A percentile compares a stretch with the other conserved stretches of the same genome.
These are phyloP conservation scores for Aspergillus viridinutans DNA, from an alignment of 2,329 filamentous ascomycete genomes.

Conservation along the genomic window DNA sequence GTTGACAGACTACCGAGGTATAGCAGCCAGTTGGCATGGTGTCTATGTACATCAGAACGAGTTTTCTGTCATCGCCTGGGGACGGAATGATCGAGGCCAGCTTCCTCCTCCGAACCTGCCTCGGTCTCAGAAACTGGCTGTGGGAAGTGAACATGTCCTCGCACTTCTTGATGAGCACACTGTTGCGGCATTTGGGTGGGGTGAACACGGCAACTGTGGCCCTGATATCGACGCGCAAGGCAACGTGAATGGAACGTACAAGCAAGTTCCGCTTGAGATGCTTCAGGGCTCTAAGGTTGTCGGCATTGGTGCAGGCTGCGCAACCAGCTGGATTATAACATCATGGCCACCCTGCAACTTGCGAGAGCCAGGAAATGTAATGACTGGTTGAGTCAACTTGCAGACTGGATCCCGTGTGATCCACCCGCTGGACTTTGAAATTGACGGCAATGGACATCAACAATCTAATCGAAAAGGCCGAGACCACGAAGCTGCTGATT, in stretches of 20 bases:
- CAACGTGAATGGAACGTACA: constrained; percentile 67
- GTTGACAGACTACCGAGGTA: constrained; percentile 55
- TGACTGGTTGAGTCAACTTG: neutral
- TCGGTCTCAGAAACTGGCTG: constrained; percentile 59
- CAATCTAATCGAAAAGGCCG: constrained; percentile 42
- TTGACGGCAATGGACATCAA: neutral
- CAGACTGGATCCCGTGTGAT: neutral
- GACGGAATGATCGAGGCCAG: constrained; percentile 80
- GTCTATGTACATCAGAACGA: constrained; percentile 65
- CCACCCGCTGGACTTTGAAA: neutral
- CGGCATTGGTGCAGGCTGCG: constrained; percentile 76
- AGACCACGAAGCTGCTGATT: constrained; percentile 29
- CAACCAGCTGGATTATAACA: constrained; percentile 71
- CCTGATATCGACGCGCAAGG: constrained; percentile 56
- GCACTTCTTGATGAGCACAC: constrained; percentile 62
- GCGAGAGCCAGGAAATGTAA: neutral
- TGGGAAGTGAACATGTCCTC: constrained; percentile 87
- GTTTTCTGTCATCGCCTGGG: constrained; percentile 67
- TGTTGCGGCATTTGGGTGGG: constrained; percentile 90
- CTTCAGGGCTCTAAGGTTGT: constrained; percentile 51
- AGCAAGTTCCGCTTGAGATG: constrained; percentile 59
- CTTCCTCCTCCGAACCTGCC: constrained; percentile 63
- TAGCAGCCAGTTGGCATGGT: constrained; percentile 78
- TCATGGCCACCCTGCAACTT: constrained; percentile 14
- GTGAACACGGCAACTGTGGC: constrained; percentile 95